These are phyloP conservation scores for Penicillium sp. DNA, from an alignment of 2,329 filamentous ascomycete species.

Conservation along the genomic window DNA sequence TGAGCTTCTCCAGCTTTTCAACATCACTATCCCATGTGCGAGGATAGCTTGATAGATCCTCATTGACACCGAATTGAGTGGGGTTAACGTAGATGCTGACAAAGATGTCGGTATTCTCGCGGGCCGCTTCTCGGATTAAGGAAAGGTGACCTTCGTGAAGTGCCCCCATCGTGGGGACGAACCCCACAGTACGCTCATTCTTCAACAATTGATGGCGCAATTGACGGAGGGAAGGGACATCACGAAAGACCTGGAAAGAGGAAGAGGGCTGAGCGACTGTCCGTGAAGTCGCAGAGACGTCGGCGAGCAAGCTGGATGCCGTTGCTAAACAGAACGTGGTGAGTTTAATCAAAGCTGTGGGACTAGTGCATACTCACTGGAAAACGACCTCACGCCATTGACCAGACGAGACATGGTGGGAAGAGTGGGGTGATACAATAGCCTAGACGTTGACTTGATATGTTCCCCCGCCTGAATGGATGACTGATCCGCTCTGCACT, in stretches of 20 bases:
- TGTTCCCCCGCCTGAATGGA: background rate
- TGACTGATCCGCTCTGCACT: background rate
- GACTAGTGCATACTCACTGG: constrained; percentile 25
- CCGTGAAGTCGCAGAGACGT: constrained; percentile 23
- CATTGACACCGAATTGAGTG: constrained; percentile 87
- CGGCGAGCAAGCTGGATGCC: constrained; percentile 29
- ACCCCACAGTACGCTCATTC: constrained; percentile 73
- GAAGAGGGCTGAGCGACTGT: constrained; percentile 30
- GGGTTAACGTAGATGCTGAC: constrained; percentile 96
- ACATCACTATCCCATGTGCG: constrained; percentile 84
- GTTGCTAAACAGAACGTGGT: constrained; percentile 20
- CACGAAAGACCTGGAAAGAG: constrained; percentile 66
- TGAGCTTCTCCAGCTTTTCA: constrained; percentile 67
- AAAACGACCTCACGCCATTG: constrained; percentile 30
- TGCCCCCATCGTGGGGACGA: constrained; percentile 97
- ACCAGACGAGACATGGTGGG: constrained; percentile 36
- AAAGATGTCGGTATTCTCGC: constrained; percentile 83
- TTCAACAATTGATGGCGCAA: constrained; percentile 70
- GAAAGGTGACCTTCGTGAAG: constrained; percentile 90
- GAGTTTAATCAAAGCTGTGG: constrained; percentile 6
- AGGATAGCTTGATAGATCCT: constrained; percentile 88
- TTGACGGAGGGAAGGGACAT: constrained; percentile 71
- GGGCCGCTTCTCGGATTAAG: constrained; percentile 80
- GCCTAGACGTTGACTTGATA: background rate
- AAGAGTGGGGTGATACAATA: background rate